Evolutionary conservation across 2,329 filamentous ascomycete species (phyloP).

Genomic region (Juglanconis juglandina): DNA sequence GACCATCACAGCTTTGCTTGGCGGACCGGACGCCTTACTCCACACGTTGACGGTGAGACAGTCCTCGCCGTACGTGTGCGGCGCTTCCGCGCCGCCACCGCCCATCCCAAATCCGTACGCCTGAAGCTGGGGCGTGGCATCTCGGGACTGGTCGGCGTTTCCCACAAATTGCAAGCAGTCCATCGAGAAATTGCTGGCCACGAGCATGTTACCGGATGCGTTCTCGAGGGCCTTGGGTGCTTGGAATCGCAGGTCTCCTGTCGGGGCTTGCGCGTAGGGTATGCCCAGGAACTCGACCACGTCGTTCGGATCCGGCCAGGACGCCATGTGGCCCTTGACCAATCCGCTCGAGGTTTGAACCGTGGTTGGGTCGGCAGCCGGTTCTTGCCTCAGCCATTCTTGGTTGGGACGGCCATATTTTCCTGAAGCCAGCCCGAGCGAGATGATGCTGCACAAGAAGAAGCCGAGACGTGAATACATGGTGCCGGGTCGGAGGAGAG

Average conservation of each 20-base stretch:
- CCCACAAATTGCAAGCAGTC: not conserved
- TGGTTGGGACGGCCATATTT: no score
- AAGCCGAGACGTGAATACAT: no score
- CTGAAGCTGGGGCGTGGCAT: slow-evolving; percentile 5
- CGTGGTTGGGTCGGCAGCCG: not conserved
- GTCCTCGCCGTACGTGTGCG: slow-evolving; percentile 4
- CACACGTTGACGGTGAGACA: slow-evolving; percentile 12
- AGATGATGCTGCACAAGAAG: no score
- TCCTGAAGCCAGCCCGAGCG: no score
- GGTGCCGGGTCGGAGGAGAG: no score
- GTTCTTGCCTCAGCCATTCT: no score
- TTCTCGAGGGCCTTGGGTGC: not conserved
- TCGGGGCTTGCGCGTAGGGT: slow-evolving; percentile 2
- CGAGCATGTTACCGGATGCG: not conserved
- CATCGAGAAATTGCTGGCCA: not conserved
- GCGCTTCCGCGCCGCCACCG: not conserved
- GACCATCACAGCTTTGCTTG: not conserved
- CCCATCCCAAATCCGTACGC: slow-evolving; percentile 1
- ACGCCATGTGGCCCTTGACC: not conserved
- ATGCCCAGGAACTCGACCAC: slow-evolving; percentile 8
- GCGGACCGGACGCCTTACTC: not conserved
- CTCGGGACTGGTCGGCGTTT: not conserved
- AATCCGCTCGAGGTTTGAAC: slow-evolving; percentile 2
- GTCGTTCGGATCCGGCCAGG: not conserved
- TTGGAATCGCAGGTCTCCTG: slow-evolving; percentile 1